Evolutionary conservation across 345 rosid genomes (phyloP), one percentile per base, ranked within the genome.

Genomic region (Luvunga scandens): DNA sequence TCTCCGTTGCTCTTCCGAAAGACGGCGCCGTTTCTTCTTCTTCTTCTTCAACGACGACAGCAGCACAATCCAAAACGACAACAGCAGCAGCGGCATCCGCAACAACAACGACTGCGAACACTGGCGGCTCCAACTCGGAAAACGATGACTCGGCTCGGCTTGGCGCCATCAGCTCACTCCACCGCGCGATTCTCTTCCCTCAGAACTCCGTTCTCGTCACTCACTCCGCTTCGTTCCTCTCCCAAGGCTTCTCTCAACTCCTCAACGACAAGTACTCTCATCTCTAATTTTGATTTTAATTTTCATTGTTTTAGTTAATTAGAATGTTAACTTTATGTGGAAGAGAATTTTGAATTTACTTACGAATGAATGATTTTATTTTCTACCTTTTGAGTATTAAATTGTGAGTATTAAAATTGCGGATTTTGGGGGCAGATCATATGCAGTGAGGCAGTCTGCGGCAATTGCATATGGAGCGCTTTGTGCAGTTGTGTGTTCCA

Each of bases 201-300:
- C 98, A 91, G 7, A 93, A 93, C 88, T 93, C 95, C 18, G 85
- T 94, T 81, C 91, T 93, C 72, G 87, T 94, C 21, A 78, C 90
- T 24, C 97, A 93, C 87, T 93, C 97, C 73, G 97, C 97, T 67
- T 81, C 97, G 66, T 93, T 87, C 79, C 95, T 93, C 70, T 82
- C 91, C 48, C 92, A 90, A 82, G 98, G 95, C 50, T 85, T 94
- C 83, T 91, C 91, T 71, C 88, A 93, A 66, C 97, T 94, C 78
- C 90, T 90, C 69, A 75, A 91, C 5, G 98, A 93, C 82, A 91
- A 93, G 98, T 93, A 85, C 50, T 75, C 66, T 59, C 38, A 66
- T 68, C 36, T 16, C 24, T 66, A 55, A 8, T 24, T 36, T 28
- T 70, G 39, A 39, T 24, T 24, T 34, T 6, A 34, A 5, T 9